Evolutionary conservation across 2,329 filamentous ascomycete genomes (phyloP).

Genomic region (Microsporum audouinii): DNA sequence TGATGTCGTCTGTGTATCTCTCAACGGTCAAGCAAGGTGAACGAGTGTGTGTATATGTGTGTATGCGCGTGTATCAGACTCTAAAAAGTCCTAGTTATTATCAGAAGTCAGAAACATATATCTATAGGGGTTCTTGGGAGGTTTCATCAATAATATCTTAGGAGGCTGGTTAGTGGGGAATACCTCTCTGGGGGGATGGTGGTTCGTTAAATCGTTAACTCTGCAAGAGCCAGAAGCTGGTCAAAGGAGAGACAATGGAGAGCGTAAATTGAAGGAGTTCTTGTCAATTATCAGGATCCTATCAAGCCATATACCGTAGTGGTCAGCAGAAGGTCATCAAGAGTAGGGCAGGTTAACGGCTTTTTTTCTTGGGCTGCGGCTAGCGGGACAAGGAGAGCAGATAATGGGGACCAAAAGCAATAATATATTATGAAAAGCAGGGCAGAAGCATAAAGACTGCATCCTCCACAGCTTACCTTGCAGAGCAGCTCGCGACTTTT

Average conservation of each 20-base stretch:
- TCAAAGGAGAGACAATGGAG: background rate
- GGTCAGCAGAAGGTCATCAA: background rate
- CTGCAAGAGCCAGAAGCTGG: background rate
- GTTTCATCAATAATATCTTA: background rate
- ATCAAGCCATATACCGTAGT: background rate
- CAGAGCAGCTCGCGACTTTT: background rate
- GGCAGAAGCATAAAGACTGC: background rate
- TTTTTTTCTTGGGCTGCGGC: background rate
- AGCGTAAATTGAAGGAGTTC: background rate
- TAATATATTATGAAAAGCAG: background rate
- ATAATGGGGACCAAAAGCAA: background rate
- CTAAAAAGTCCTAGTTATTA: background rate
- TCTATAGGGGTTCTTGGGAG: background rate
- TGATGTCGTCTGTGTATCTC: background rate
- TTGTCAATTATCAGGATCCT: background rate
- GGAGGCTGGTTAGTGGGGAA: background rate
- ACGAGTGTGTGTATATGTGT: background rate
- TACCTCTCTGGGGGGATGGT: background rate
- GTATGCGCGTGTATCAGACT: background rate
- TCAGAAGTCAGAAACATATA: background rate
- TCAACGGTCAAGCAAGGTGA: background rate
- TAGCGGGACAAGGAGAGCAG: background rate
- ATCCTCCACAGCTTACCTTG: background rate
- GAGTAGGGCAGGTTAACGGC: background rate
- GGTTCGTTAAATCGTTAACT: conserved; percentile 3